These are phyloP conservation scores for Diaporthe ampelina DNA, from an alignment of 2,329 filamentous ascomycete species.

Conservation along the genomic window DNA sequence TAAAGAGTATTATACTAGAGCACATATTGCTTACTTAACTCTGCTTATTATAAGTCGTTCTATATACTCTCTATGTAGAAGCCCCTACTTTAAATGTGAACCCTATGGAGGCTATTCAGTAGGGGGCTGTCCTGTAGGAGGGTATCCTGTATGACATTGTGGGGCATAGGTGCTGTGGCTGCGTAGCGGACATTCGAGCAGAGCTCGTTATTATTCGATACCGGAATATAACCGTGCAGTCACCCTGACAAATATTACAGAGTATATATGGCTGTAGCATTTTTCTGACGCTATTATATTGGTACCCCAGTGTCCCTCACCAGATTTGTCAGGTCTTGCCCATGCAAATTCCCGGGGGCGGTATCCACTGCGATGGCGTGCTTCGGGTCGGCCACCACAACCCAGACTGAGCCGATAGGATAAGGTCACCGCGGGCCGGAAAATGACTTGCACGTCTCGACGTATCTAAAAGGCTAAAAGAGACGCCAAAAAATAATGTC, in stretches of 20 bases:
- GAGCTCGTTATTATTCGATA: not conserved
- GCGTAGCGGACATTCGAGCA: too few relatives aligned
- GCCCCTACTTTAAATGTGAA: too few relatives aligned
- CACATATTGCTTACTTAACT: too few relatives aligned
- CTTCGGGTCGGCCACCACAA: slow-evolving; percentile 1
- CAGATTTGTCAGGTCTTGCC: not conserved
- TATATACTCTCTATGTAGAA: too few relatives aligned
- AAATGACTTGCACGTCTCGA: not conserved
- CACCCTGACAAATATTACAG: not conserved
- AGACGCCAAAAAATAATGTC: not conserved
- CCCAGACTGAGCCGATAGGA: not conserved
- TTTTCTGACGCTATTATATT: not conserved
- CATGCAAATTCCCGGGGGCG: not conserved
- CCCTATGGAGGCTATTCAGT: too few relatives aligned
- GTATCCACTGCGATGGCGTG: slow-evolving; percentile 24
- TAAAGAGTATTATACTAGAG: too few relatives aligned
- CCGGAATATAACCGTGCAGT: not conserved
- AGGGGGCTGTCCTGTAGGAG: too few relatives aligned
- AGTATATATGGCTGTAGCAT: not conserved
- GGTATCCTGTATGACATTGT: too few relatives aligned
- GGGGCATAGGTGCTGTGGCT: not conserved
- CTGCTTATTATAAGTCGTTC: too few relatives aligned
- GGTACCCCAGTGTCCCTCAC: not conserved
- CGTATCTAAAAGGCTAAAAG: not conserved
- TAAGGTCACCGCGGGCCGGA: not conserved